Evolutionary conservation across 805 yeast genomes (phyloP).

Genomic region (Barnettozyma populi): DNA sequence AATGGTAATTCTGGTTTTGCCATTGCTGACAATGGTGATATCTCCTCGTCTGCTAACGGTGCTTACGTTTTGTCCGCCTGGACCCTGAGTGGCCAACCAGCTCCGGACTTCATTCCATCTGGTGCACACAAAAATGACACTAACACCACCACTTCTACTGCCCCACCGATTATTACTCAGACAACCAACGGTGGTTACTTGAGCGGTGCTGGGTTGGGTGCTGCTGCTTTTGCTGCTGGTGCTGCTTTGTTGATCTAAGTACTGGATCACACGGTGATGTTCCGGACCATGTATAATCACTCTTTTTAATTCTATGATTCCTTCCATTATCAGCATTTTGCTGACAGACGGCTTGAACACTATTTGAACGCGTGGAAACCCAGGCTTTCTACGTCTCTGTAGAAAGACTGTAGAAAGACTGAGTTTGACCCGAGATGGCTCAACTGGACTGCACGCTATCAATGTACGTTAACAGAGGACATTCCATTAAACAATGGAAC

Average conservation of each 20-base stretch:
- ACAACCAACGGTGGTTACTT: constrained; percentile 25
- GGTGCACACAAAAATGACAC: constrained; percentile 8
- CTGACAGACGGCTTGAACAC: too few relatives aligned
- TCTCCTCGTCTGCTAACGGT: constrained; percentile 10
- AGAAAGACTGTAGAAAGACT: too few relatives aligned
- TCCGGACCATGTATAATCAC: too few relatives aligned
- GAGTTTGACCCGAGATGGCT: too few relatives aligned
- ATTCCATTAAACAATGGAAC: too few relatives aligned
- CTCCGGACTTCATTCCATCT: constrained; percentile 22
- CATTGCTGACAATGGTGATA: constrained; percentile 28
- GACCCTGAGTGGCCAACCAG: constrained; percentile 20
- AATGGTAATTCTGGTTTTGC: constrained; percentile 31
- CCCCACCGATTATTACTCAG: constrained; percentile 11
- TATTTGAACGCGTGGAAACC: too few relatives aligned
- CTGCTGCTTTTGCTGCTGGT: constrained; percentile 26
- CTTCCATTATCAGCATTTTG: too few relatives aligned
- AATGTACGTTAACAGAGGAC: too few relatives aligned
- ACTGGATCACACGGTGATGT: too few relatives aligned
- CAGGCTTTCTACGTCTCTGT: too few relatives aligned
- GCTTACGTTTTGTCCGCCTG: constrained; percentile 20
- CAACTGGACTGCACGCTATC: too few relatives aligned
- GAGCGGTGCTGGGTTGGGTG: constrained; percentile 18
- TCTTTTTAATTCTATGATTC: not conserved
- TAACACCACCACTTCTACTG: constrained; percentile 6
- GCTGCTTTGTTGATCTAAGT: constrained; percentile 28